Evolutionary conservation across 768 basidiomycete genomes (phyloP), one percentile per base, ranked within the genome.

Genomic region (Lentinula sp.): DNA sequence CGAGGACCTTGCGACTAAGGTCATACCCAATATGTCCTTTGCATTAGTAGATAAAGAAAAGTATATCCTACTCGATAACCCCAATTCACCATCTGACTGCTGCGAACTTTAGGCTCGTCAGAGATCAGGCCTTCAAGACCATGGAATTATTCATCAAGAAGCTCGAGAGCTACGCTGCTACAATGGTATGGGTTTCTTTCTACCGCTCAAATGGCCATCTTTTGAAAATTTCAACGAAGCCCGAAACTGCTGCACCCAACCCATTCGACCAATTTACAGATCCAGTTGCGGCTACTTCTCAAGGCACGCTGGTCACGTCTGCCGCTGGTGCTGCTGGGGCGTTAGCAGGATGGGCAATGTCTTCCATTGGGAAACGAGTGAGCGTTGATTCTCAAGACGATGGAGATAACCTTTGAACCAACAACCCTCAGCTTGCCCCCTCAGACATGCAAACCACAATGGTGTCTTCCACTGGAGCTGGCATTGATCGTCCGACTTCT

Each of bases 121-220:
- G 97, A 18, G 95, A 98, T 73, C 96, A 98, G 68, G 96, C 93
- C 2, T 98, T 96, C 80, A 96, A 91, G 72, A 90, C 94, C 6
- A 79, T 96, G 59, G 91, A 93, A 46, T 75, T 96, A 52, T 95
- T 97, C 68, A 77, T 96, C 63, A 91, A 90, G 71, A 85, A 82
- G 64, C 74, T 98, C 33, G 93, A 97, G 68, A 81, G 77, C 7
- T 82, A 97, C 66, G 91, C 88, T 2, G 81, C 81, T 0, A 80
- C 83, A 2, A 91, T 99, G 95, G 95, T 94, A 57, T n/a, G 80
- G 28, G 28, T 28, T 28, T 54, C 8, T 33, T 20, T 41, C 10
- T n/a, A 10, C 13, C 13, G 15, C 16, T 28, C 10, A 23, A 36
- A 15, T 15, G 42, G 28, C 8, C 2, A 33, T 20, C 36, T 16